Evolutionary conservation across 73 alveolate species (phyloP), one percentile per base, ranked within the genome.

Genomic region (Uronychia setigera): DNA sequence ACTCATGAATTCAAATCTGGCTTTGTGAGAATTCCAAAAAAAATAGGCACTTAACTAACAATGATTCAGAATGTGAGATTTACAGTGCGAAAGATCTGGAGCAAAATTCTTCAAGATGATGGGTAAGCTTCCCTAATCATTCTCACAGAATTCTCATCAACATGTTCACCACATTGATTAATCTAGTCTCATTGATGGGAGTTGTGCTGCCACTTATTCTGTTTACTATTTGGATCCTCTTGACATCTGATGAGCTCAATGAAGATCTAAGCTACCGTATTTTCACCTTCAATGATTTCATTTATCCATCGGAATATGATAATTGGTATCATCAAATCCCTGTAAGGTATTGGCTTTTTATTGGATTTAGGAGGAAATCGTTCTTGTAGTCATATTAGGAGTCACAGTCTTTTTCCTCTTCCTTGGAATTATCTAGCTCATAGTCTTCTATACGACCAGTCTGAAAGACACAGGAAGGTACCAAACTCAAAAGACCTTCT

Each of bases 301-400:
- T 82, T 32, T 13, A 34, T 19, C 28, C 81, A 31, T 31, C 29
- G 29, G 9, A 32, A 14, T 34, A 32, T 1, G 81, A 59, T 26
- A n/a, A n/a, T 28, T 82, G 88, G 88, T 82, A 1, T 28, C 82
- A 82, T 32, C 25, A 82, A 46, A 46, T 46, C 67, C 19, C 67
- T 46, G 67, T 46, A 46, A 46, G 67, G n/a, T n/a, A n/a, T n/a
- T n/a, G n/a, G n/a, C n/a, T n/a, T 46, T 46, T 46, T 46, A 5
- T 19, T 46, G n/a, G 9, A 5, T 19, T 11, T 11, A 30, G 25
- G n/a, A 1, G 9, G 57, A 26, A 14, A 1, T 14, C 30, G 5
- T 60, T 14, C 27, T 60, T 33, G 11, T 60, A 19, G 33, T 28
- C 13, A 19, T 60, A 1, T 1, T 29, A 1, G 11, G 1, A 30